A percentile compares a stretch with the other conserved stretches of the same genome.
phyloP scores from a whole-genome alignment of 257 asterid species.

The Solanum gandarillasii region DNA sequence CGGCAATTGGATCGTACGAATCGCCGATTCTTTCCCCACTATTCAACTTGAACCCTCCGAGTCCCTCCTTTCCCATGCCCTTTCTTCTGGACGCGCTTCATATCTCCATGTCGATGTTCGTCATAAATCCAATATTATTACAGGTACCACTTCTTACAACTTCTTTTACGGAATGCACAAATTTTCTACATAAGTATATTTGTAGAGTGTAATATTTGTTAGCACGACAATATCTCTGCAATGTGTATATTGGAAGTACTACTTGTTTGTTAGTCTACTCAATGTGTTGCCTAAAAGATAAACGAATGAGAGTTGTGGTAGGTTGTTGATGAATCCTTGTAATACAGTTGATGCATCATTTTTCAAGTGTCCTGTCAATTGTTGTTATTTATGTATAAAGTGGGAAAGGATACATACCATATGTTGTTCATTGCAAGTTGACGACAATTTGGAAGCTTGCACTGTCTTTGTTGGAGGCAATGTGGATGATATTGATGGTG shows the following conservation, averaged over 20 bases:
- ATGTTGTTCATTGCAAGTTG: not conserved
- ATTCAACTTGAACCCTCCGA: conserved; percentile 43
- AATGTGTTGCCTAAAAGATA: not conserved
- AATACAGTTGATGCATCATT: not conserved
- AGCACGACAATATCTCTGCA: not conserved
- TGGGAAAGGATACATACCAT: not conserved
- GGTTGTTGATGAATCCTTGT: not conserved
- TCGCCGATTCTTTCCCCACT: conserved; percentile 46
- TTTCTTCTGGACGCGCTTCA: conserved; percentile 55
- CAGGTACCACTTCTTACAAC: conserved; percentile 28
- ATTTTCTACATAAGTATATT: not conserved
- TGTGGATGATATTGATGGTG: not conserved
- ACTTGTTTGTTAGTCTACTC: not conserved
- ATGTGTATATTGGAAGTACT: not conserved
- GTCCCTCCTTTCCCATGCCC: conserved; percentile 45
- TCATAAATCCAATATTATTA: conserved; percentile 35
- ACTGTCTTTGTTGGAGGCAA: not conserved
- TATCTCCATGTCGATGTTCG: conserved; percentile 62
- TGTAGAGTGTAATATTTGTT: not conserved
- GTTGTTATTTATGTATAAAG: not conserved
- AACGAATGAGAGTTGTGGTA: not conserved
- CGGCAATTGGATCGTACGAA: conserved; percentile 72
- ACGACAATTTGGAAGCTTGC: not conserved
- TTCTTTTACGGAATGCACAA: not conserved
- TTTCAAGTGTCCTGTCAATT: not conserved